phyloP scores from a whole-genome alignment of 2,329 filamentous ascomycete species.

The Aspergillus cejpii region DNA sequence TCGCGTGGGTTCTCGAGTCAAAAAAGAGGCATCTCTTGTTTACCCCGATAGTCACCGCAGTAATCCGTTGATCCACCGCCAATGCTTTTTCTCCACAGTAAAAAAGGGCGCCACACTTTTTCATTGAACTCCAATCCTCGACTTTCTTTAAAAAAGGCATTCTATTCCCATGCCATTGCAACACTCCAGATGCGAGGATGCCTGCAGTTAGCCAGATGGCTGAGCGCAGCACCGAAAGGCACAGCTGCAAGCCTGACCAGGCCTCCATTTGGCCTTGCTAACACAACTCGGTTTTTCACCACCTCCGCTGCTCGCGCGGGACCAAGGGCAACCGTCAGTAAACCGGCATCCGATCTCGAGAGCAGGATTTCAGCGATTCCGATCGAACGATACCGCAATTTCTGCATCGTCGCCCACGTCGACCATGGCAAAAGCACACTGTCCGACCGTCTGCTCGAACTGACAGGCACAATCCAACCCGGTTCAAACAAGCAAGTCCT shows the following conservation, averaged over 20 bases:
- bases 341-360: slow-evolving; percentile 49
- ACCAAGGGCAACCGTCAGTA: slow-evolving; percentile 17
- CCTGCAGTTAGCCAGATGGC: slow-evolving; percentile 43
- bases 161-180: slow-evolving; percentile 29
- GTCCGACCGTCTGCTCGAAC: slow-evolving; percentile 82
- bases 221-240: slow-evolving; percentile 37
- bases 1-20: slow-evolving; percentile 1
- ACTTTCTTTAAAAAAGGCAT: slow-evolving; percentile 2
- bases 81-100: slow-evolving; percentile 32
- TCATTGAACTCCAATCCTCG: slow-evolving; percentile 6
- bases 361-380: slow-evolving; percentile 49
- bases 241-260: slow-evolving; percentile 27
- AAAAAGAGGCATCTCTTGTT: slow-evolving; percentile 27
- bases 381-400: slow-evolving; percentile 65
- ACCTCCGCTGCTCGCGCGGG: slow-evolving; percentile 23
- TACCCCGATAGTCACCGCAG: slow-evolving; percentile 35
- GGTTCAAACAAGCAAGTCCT: slow-evolving; percentile 90
- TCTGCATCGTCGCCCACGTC: slow-evolving; percentile 97
- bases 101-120: slow-evolving; percentile 11
- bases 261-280: slow-evolving; percentile 23
- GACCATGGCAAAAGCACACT: slow-evolving; percentile 98
- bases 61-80: slow-evolving; percentile 28
- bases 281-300: slow-evolving; percentile 27
- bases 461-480: slow-evolving; percentile 84
- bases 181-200: slow-evolving; percentile 43